A percentile compares a stretch with the other conserved stretches of the same genome.
phyloP scores from a whole-genome alignment of 2,329 filamentous ascomycete species.

The Ilyonectria destructans region DNA sequence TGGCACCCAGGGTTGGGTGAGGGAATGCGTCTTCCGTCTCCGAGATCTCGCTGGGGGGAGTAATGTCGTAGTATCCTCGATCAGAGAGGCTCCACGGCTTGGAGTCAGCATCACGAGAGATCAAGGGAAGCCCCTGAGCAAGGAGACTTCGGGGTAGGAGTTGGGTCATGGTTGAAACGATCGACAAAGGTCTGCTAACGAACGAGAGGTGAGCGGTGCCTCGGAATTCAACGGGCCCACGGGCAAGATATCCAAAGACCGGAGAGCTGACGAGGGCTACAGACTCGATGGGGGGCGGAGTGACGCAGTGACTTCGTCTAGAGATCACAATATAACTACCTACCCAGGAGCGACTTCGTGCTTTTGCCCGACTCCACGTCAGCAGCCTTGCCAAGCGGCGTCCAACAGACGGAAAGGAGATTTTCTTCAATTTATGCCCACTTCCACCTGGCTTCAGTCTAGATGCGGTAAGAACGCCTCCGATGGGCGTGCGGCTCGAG shows the following conservation, averaged over 20 bases:
- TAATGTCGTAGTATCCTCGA: constrained; percentile 53
- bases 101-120: constrained; percentile 35
- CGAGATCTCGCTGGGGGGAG: constrained; percentile 53
- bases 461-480: constrained; percentile 28
- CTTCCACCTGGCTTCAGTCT: constrained; percentile 27
- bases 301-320: constrained; percentile 25
- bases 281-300: constrained; percentile 22
- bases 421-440: constrained; percentile 24
- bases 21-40: constrained; percentile 45
- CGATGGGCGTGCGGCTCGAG: constrained; percentile 32
- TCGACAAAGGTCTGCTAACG: constrained; percentile 41
- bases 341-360: constrained; percentile 31
- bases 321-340: constrained; percentile 34
- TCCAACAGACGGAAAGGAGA: constrained; percentile 33
- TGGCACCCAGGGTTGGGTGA: constrained; percentile 17
- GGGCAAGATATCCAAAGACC: constrained; percentile 44
- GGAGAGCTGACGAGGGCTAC: constrained; percentile 17
- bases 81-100: constrained; percentile 47
- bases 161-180: constrained; percentile 50
- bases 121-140: constrained; percentile 43
- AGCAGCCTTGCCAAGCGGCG: constrained; percentile 35
- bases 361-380: constrained; percentile 32
- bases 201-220: constrained; percentile 38
- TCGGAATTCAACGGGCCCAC: constrained; percentile 29
- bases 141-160: constrained; percentile 44